Conservation (phyloP, 768 basidiomycete species). For the Amanita molliuscula region DNA sequence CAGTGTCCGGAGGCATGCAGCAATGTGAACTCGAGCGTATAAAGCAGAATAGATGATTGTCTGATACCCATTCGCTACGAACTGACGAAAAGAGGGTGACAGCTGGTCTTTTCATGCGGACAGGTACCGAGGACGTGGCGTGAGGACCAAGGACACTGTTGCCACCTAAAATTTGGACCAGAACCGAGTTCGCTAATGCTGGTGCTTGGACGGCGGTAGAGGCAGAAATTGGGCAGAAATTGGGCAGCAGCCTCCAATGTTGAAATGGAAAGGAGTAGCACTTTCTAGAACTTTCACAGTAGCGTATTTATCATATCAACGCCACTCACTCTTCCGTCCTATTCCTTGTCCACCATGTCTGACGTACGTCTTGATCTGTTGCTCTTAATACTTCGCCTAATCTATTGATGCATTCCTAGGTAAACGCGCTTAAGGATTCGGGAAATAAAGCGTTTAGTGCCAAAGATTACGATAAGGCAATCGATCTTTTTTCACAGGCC, state of each 20-base stretch:
- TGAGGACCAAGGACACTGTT: slow-evolving; percentile 5
- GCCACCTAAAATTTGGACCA: not conserved
- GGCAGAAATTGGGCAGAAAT: slow-evolving; percentile 10
- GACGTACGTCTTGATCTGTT: slow-evolving; percentile 20
- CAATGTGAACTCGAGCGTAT: not conserved
- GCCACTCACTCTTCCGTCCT: not conserved
- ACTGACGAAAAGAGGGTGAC: not conserved
- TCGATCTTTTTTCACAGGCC: slow-evolving; percentile 73
- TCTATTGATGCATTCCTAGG: slow-evolving; percentile 15
- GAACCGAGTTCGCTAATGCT: not conserved
- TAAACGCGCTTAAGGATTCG: slow-evolving; percentile 69
- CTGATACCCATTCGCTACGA: not conserved
- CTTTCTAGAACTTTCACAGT: slow-evolving; percentile 18
- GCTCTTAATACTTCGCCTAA: not conserved
- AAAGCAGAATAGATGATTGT: not conserved
- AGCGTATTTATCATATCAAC: slow-evolving; percentile 10
- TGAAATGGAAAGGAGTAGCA: slow-evolving; percentile 15
- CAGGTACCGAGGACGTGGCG: slow-evolving; percentile 2
- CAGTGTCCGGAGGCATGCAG: not conserved
- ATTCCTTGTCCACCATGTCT: slow-evolving; percentile 22
- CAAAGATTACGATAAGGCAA: slow-evolving; percentile 85
- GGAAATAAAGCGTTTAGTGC: slow-evolving; percentile 95
- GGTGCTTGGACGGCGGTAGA: not conserved
- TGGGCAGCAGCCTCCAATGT: slow-evolving; percentile 14
- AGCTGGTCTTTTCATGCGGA: not conserved